phyloP scores from a whole-genome alignment of 1,284 basidiomycete species.

The Ceratobasidium sp. region DNA sequence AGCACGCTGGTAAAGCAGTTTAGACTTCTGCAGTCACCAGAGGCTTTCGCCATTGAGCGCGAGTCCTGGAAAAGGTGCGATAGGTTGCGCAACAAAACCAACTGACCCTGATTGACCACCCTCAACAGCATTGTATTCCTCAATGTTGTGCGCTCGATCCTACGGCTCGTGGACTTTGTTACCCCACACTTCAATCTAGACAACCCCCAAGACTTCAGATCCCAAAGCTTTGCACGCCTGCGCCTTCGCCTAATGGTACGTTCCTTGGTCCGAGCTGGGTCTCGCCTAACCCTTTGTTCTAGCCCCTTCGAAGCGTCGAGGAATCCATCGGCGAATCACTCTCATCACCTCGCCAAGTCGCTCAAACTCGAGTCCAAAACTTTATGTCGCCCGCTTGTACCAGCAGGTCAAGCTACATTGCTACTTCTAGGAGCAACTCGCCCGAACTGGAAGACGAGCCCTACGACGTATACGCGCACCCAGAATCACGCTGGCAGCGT shows the following conservation, averaged over 20 bases:
- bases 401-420: not conserved
- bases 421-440: not conserved
- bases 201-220: not conserved
- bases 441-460: constrained; percentile 18
- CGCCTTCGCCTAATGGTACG: constrained; percentile 34
- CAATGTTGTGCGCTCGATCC: constrained; percentile 47
- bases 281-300: not conserved
- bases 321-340: constrained; percentile 28
- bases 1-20: constrained; percentile 50
- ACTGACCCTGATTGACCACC: not conserved
- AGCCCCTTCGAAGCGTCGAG: constrained; percentile 37
- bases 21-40: constrained; percentile 24
- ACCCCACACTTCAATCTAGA: constrained; percentile 23
- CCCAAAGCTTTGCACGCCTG: constrained; percentile 26
- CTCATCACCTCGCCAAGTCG: constrained; percentile 27
- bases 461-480: constrained; percentile 34
- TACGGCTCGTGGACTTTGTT: constrained; percentile 40
- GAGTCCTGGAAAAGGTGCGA: constrained; percentile 27
- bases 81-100: not conserved
- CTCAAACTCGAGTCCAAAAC: constrained; percentile 6
- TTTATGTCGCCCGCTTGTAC: not conserved
- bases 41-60: constrained; percentile 29
- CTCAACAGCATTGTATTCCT: constrained; percentile 43
- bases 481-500: constrained; percentile 30
- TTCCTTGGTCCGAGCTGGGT: not conserved